These are phyloP conservation scores for Neofusicoccum umdonicola DNA, from an alignment of 2,329 filamentous ascomycete species.

Conservation along the genomic window DNA sequence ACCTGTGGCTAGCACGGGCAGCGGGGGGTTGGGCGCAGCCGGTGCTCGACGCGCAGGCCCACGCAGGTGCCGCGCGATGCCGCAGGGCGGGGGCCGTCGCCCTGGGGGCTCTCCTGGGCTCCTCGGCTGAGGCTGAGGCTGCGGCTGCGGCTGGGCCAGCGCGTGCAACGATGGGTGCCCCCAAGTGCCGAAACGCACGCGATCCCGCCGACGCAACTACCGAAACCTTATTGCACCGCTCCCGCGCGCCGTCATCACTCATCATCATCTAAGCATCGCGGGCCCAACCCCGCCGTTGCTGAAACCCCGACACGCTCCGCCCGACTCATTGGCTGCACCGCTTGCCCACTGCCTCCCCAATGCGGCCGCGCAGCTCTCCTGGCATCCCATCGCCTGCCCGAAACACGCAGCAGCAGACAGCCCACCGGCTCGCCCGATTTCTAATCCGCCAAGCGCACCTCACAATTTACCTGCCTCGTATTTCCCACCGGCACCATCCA, in stretches of 20 bases:
- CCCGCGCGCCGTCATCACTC: neutral
- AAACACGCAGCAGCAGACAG: neutral
- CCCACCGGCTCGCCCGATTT: neutral
- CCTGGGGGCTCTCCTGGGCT: too few relatives aligned
- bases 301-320: neutral
- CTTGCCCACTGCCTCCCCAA: too few relatives aligned
- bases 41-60: too few relatives aligned
- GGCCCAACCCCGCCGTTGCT: neutral
- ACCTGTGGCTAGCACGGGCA: too few relatives aligned
- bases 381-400: neutral
- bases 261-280: neutral
- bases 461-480: neutral
- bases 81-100: too few relatives aligned
- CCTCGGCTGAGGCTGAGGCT: too few relatives aligned
- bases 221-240: neutral
- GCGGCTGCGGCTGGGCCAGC: too few relatives aligned
- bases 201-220: neutral
- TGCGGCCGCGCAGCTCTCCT: neutral
- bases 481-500: neutral
- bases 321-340: neutral
- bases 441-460: neutral
- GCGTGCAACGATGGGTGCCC: too few relatives aligned
- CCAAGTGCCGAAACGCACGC: slow-evolving; percentile 3
- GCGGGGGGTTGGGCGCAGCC: too few relatives aligned
- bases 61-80: too few relatives aligned